A percentile compares a stretch with the other conserved stretches of the same genome.
phyloP scores from a whole-genome alignment of 2,329 filamentous ascomycete species.

The Xylaria sp. region DNA sequence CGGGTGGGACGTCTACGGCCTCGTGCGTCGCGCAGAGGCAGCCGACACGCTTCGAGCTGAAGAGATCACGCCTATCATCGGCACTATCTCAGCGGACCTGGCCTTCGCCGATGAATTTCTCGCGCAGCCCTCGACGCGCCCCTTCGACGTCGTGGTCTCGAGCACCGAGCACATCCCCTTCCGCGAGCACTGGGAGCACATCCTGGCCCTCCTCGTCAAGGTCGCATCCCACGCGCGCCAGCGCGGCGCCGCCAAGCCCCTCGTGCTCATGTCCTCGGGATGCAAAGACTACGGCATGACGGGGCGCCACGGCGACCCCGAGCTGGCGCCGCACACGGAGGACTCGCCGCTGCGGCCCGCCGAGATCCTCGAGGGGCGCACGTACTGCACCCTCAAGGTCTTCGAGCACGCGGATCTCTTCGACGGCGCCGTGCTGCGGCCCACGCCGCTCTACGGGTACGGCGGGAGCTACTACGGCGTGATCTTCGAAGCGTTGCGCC shows the following conservation, averaged over 20 bases:
- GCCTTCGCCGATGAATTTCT: conserved; percentile 42
- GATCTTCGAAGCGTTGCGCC: conserved; percentile 50
- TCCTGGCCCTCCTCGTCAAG: conserved; percentile 50
- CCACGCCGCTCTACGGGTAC: conserved; percentile 60
- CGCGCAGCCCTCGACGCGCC: conserved; percentile 39
- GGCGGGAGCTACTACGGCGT: conserved; percentile 58
- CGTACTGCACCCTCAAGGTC: conserved; percentile 49
- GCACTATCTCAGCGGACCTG: conserved; percentile 50
- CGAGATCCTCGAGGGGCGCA: conserved; percentile 47
- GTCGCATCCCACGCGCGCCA: conserved; percentile 51
- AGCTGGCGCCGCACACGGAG: conserved; percentile 57
- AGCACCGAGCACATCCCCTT: conserved; percentile 57
- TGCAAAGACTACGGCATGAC: conserved; percentile 62
- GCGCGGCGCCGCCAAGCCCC: conserved; percentile 49
- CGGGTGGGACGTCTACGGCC: conserved; percentile 58
- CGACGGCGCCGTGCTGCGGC: conserved; percentile 57
- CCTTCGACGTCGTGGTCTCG: conserved; percentile 57
- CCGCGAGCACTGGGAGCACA: conserved; percentile 53
- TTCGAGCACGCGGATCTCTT: conserved; percentile 55
- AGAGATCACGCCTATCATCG: conserved; percentile 57
- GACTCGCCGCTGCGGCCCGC: conserved; percentile 52
- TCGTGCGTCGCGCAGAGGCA: conserved; percentile 53
- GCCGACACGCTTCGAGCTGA: conserved; percentile 47
- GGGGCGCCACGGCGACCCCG: conserved; percentile 49
- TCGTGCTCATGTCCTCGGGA: conserved; percentile 60